A percentile compares a stretch with the other conserved stretches of the same genome.
These are phyloP conservation scores for Leishmania mexicana DNA, from an alignment of 208 protist species.

Conservation along the genomic window DNA sequence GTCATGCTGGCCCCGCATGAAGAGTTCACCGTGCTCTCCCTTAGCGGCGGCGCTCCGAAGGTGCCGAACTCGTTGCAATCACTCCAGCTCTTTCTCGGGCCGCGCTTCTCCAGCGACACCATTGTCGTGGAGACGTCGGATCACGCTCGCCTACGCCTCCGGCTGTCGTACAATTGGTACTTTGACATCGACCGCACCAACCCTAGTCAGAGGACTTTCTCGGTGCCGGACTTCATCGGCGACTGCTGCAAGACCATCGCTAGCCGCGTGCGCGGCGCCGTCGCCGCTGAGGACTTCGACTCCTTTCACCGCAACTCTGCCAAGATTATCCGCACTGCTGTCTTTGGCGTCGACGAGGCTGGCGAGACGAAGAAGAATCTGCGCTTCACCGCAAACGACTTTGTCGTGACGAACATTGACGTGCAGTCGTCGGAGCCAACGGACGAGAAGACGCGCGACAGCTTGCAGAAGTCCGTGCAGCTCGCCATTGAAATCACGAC, in stretches of 20 bases:
- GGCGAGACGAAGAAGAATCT: conserved; percentile 64
- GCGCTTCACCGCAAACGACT: conserved; percentile 90
- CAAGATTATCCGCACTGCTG: conserved; percentile 93
- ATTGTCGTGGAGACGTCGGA: conserved; percentile 97
- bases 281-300: conserved; percentile 95
- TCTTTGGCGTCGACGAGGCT: conserved; percentile 90
- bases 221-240: conserved; percentile 97
- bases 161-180: conserved; percentile 97
- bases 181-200: conserved; percentile 83
- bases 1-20: conserved; percentile 96
- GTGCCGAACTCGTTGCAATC: conserved; percentile 91
- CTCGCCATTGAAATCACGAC: conserved; percentile 98
- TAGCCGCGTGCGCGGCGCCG: conserved; percentile 93
- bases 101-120: conserved; percentile 94
- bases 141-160: conserved; percentile 94
- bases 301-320: conserved; percentile 97
- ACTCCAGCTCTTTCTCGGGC: conserved; percentile 94
- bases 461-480: conserved; percentile 97
- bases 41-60: conserved; percentile 95
- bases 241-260: conserved; percentile 98
- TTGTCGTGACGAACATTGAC: conserved; percentile 96
- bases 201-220: conserved; percentile 49
- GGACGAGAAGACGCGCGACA: conserved; percentile 93
- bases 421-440: conserved; percentile 95
- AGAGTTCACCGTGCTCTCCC: conserved; percentile 95